Conservation (phyloP, 768 basidiomycete genomes). For the Hericium erinaceus region DNA sequence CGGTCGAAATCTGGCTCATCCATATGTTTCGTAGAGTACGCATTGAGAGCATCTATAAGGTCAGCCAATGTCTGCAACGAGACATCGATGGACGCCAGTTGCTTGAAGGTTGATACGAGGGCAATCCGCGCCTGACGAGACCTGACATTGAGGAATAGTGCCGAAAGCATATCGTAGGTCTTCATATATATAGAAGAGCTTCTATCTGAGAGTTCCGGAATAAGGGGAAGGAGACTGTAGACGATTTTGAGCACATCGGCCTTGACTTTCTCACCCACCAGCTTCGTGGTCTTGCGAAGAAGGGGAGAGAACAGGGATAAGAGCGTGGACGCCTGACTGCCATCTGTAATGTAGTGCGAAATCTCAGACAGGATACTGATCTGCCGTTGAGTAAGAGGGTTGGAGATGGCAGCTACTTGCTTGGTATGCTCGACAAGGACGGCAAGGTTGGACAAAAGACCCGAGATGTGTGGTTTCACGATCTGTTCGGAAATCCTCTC, state of each 20-base stretch:
- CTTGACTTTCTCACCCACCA: conserved; percentile 83
- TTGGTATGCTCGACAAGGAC: conserved; percentile 57
- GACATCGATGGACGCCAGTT: conserved; percentile 36
- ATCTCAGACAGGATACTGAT: conserved; percentile 74
- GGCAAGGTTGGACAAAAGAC: conserved; percentile 65
- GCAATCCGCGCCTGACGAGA: conserved; percentile 61
- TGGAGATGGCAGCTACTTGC: conserved; percentile 37
- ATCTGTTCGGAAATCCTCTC: conserved; percentile 39
- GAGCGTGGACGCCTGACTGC: conserved; percentile 63
- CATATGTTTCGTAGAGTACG: conserved; percentile 72
- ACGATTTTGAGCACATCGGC: conserved; percentile 69
- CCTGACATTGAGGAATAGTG: conserved; percentile 69
- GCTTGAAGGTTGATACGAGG: conserved; percentile 57
- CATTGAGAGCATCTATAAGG: conserved; percentile 65
- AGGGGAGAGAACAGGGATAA: conserved; percentile 70
- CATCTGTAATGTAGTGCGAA: conserved; percentile 62
- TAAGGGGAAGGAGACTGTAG: conserved; percentile 52
- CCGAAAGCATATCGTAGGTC: conserved; percentile 59
- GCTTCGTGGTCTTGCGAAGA: conserved; percentile 63
- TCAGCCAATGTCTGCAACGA: conserved; percentile 39
- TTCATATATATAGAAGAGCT: conserved; percentile 35
- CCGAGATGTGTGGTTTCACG: conserved; percentile 61
- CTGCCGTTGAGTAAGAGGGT: conserved; percentile 70
- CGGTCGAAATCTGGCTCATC: conserved; percentile 93
- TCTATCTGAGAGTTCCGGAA: conserved; percentile 48